phyloP scores from a whole-genome alignment of 2,329 filamentous ascomycete genomes.

The Tympanopsis confertula region DNA sequence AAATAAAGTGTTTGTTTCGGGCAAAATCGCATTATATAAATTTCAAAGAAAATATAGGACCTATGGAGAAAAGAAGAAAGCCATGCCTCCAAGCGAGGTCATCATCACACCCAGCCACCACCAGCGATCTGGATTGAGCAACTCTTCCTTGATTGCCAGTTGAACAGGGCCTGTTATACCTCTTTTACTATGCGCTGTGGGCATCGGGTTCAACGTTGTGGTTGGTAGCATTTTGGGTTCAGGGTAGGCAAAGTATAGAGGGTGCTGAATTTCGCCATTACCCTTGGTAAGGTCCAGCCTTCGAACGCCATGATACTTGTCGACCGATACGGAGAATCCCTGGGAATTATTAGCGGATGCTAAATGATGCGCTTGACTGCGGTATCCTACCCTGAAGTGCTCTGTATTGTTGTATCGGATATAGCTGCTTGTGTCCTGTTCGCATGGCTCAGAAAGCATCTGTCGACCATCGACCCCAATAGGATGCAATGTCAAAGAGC shows the following conservation, averaged over 20 bases:
- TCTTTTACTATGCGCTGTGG: slow-evolving; percentile 7
- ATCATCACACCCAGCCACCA: slow-evolving; percentile 34
- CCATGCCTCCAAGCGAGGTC: slow-evolving; percentile 26
- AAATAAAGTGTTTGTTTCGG: too few relatives aligned
- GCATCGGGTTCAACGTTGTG: background rate
- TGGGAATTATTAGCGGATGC: background rate
- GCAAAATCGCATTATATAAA: too few relatives aligned
- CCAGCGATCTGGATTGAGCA: slow-evolving; percentile 25
- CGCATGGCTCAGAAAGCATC: slow-evolving; percentile 53
- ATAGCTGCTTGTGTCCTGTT: slow-evolving; percentile 39
- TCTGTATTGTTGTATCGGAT: slow-evolving; percentile 58
- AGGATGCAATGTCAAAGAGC: slow-evolving; percentile 45
- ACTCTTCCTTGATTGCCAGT: slow-evolving; percentile 16
- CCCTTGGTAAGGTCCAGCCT: background rate
- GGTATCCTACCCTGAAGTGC: slow-evolving; percentile 38
- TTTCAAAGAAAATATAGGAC: too few relatives aligned
- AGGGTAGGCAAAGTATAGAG: background rate
- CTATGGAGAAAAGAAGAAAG: slow-evolving; percentile 11
- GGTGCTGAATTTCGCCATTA: background rate
- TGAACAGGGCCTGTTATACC: slow-evolving; percentile 11
- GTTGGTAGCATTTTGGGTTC: background rate
- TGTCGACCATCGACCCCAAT: slow-evolving; percentile 58
- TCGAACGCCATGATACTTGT: background rate
- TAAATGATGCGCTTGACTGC: background rate
- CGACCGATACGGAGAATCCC: background rate